These are phyloP conservation scores for Arxiozyma telluris DNA, from an alignment of 1,139 yeast genomes.

Conservation along the genomic window DNA sequence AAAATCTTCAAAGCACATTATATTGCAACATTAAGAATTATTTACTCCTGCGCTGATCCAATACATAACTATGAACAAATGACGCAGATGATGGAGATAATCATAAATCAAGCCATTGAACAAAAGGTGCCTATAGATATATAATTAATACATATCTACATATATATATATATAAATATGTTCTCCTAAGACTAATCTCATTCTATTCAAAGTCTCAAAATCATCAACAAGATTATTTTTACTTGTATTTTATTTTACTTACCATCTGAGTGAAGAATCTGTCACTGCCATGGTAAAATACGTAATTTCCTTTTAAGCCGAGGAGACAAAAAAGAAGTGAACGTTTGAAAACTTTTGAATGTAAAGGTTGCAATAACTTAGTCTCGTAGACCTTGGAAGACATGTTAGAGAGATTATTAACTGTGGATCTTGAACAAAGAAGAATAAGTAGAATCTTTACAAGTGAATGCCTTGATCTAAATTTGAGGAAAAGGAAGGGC, in stretches of 20 bases:
- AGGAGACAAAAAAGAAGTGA: too few species aligned
- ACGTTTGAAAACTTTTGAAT: too few species aligned
- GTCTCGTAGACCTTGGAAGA: too few species aligned
- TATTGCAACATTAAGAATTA: slow-evolving; percentile 28
- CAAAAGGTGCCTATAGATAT: slow-evolving; percentile 15
- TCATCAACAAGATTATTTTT: not conserved
- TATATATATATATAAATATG: not conserved
- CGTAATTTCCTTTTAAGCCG: not conserved
- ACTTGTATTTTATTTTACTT: too few species aligned
- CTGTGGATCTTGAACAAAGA: not conserved
- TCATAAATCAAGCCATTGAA: slow-evolving; percentile 15
- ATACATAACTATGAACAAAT: slow-evolving; percentile 31
- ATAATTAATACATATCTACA: not conserved
- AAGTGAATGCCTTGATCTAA: too few species aligned
- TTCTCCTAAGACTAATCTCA: too few species aligned
- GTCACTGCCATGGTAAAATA: too few species aligned
- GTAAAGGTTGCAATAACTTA: not conserved
- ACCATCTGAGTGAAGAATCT: too few species aligned
- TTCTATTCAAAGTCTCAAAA: not conserved
- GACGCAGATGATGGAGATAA: slow-evolving; percentile 23
- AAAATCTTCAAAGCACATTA: slow-evolving; percentile 33
- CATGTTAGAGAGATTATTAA: too few species aligned
- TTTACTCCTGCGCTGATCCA: slow-evolving; percentile 31
- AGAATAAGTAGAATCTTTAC: not conserved
- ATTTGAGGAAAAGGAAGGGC: too few species aligned